Evolutionary conservation across 2,329 filamentous ascomycete species (phyloP).

Genomic region (Calonectria pauciramosa): DNA sequence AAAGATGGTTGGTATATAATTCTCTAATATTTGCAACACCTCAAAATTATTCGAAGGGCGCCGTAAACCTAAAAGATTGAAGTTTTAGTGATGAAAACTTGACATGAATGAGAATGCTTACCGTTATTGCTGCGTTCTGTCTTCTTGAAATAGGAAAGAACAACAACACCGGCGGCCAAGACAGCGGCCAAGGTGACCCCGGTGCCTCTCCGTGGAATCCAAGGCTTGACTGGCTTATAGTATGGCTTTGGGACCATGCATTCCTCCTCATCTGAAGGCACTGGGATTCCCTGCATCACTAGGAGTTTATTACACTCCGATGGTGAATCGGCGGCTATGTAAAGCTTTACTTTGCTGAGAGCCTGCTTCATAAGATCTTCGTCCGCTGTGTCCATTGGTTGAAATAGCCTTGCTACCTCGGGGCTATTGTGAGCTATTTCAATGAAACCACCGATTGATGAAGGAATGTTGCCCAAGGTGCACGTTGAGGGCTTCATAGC

Average conservation of each 20-base stretch:
- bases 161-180: neutral
- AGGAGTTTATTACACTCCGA: neutral
- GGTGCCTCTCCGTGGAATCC: neutral
- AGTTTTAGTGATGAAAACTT: neutral
- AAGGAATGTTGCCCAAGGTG: neutral
- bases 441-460: neutral
- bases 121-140: neutral
- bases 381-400: neutral
- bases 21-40: slow-evolving; percentile 8
- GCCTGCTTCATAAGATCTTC: neutral
- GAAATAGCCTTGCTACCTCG: neutral
- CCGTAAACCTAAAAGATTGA: neutral
- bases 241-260: neutral
- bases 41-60: slow-evolving; percentile 13
- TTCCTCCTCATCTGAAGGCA: neutral
- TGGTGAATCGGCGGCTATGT: neutral
- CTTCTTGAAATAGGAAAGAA: slow-evolving; percentile 9
- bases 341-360: neutral
- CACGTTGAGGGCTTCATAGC: neutral
- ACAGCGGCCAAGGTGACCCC: neutral
- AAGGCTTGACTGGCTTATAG: slow-evolving; percentile 18
- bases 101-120: neutral
- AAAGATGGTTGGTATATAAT: slow-evolving; percentile 20
- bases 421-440: neutral
- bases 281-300: neutral